Conservation (phyloP, 768 basidiomycete species). For the Tulasnella sp. region DNA sequence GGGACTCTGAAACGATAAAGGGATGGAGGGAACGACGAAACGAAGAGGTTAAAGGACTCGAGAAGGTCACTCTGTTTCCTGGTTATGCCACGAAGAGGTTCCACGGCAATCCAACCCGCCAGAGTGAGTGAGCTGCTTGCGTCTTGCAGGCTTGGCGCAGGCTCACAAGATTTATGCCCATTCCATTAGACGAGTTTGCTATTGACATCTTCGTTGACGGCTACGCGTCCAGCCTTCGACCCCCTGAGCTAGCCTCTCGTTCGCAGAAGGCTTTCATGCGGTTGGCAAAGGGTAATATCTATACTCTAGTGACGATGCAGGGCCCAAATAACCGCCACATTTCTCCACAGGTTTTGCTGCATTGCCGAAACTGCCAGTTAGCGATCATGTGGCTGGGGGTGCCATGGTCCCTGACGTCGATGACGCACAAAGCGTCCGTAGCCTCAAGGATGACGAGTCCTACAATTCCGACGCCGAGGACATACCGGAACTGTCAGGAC, state of each 20-base stretch:
- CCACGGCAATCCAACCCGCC: conserved; percentile 21
- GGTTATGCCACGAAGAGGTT: conserved; percentile 68
- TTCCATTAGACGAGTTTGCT: conserved; percentile 48
- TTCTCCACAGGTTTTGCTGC: conserved; percentile 55
- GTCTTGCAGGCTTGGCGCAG: background rate
- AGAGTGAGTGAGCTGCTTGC: conserved; percentile 12
- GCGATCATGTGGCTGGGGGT: conserved; percentile 19
- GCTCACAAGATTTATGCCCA: background rate
- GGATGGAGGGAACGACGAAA: conserved; percentile 11
- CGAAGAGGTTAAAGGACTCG: conserved; percentile 29
- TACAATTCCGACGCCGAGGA: conserved; percentile 37
- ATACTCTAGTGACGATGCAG: background rate
- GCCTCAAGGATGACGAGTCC: background rate
- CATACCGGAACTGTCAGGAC: conserved; percentile 37
- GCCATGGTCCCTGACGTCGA: background rate
- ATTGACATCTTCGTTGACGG: conserved; percentile 71
- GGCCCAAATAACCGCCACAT: background rate
- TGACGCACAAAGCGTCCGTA: background rate
- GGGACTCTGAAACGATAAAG: conserved; percentile 3
- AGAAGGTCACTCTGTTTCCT: conserved; percentile 59
- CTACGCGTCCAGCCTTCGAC: conserved; percentile 54
- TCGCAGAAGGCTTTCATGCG: conserved; percentile 69
- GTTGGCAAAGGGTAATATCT: conserved; percentile 59
- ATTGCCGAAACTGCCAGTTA: conserved; percentile 49
- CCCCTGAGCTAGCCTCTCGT: conserved; percentile 55